Conservation (phyloP, 345 rosid species). For the Salix purpurea region DNA sequence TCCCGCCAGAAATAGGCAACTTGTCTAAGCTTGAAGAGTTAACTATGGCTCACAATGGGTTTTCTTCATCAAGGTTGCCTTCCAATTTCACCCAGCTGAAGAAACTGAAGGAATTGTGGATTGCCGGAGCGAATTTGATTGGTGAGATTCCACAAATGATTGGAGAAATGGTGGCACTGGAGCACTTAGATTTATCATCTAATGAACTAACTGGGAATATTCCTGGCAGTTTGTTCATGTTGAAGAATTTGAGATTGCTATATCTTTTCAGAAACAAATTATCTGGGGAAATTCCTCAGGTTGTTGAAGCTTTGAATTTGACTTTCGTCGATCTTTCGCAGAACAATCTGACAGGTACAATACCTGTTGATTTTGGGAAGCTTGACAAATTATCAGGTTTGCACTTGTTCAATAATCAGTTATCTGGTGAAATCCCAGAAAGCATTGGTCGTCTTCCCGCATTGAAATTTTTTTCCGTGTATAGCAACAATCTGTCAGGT, state of each 20-base stretch:
- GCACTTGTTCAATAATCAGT: conserved; percentile 32
- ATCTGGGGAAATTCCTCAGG: conserved; percentile 46
- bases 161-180: conserved; percentile 39
- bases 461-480: conserved; percentile 35
- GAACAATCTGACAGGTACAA: conserved; percentile 41
- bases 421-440: conserved; percentile 52
- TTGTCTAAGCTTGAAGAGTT: conserved; percentile 55
- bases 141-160: conserved; percentile 47
- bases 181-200: conserved; percentile 31
- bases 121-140: conserved; percentile 33
- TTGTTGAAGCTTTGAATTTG: conserved; percentile 30
- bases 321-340: conserved; percentile 40
- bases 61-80: conserved; percentile 48
- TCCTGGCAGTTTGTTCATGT: conserved; percentile 37
- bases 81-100: conserved; percentile 43
- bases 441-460: conserved; percentile 41
- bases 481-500: conserved; percentile 46
- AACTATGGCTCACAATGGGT: conserved; percentile 43
- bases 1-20: conserved; percentile 45
- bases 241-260: conserved; percentile 38
- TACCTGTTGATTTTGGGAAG: conserved; percentile 51
- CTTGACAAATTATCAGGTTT: conserved; percentile 25
- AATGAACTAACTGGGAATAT: conserved; percentile 41
- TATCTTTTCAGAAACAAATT: conserved; percentile 28
- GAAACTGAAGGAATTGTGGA: conserved; percentile 32